Evolutionary conservation across 2,329 filamentous ascomycete species (phyloP).

Genomic region (Fusarium metavorans): DNA sequence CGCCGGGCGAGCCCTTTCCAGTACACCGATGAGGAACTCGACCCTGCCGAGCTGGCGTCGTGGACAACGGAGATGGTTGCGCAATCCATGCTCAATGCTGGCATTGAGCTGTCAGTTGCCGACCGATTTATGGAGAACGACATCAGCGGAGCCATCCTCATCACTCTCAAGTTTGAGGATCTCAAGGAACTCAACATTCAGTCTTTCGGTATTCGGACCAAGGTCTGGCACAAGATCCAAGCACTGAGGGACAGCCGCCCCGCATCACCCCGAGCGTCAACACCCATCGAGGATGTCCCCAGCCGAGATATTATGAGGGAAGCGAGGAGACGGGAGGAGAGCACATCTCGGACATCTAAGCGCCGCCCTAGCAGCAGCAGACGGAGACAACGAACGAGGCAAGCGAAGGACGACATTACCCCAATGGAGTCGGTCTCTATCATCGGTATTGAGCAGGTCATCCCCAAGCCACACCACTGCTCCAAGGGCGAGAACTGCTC

Average conservation of each 20-base stretch:
- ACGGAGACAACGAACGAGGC: conserved; percentile 53
- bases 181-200: conserved; percentile 83
- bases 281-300: conserved; percentile 71
- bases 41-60: conserved; percentile 68
- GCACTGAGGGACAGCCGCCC: conserved; percentile 70
- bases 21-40: conserved; percentile 68
- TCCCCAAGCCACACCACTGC: conserved; percentile 87
- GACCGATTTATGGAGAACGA: conserved; percentile 92
- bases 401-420: conserved; percentile 73
- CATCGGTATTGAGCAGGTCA: conserved; percentile 89
- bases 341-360: conserved; percentile 48
- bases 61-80: conserved; percentile 85
- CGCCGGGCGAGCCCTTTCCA: conserved; percentile 65
- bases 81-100: conserved; percentile 86
- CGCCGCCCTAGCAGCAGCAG: conserved; percentile 57
- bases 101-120: conserved; percentile 81
- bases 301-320: conserved; percentile 64
- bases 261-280: conserved; percentile 65
- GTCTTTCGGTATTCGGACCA: conserved; percentile 84
- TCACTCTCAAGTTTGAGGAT: conserved; percentile 93
- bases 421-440: conserved; percentile 90
- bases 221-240: conserved; percentile 84
- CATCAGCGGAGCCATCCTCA: conserved; percentile 87
- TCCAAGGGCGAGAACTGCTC: conserved; percentile 87
- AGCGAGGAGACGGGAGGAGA: conserved; percentile 53